Evolutionary conservation across 2,329 filamentous ascomycete species (phyloP).

Genomic region (Epichloe festucae): DNA sequence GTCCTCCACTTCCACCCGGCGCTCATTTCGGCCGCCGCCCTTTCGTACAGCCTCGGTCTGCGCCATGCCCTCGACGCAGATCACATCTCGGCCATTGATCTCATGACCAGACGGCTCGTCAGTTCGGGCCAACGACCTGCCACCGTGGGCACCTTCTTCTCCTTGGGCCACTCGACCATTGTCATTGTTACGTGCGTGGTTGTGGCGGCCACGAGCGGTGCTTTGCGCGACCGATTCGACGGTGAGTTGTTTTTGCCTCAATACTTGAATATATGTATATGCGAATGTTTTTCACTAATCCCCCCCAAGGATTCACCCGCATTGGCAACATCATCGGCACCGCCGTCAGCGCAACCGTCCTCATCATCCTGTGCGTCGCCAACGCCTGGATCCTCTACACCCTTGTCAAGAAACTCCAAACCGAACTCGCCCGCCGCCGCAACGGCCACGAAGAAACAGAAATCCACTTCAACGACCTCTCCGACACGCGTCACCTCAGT

Average conservation of each 20-base stretch:
- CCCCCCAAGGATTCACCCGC: conserved; percentile 43
- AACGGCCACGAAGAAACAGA: conserved; percentile 14
- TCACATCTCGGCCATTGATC: conserved; percentile 74
- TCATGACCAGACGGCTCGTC: conserved; percentile 83
- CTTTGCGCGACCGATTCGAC: conserved; percentile 68
- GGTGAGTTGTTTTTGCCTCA: conserved; percentile 11
- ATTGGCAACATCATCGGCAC: conserved; percentile 86
- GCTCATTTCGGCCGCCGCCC: conserved; percentile 66
- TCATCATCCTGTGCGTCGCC: conserved; percentile 69
- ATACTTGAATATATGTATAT: background rate
- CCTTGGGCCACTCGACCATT: conserved; percentile 84
- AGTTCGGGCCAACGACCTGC: conserved; percentile 76
- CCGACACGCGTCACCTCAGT: conserved; percentile 38
- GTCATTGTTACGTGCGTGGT: conserved; percentile 83
- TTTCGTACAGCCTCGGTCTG: conserved; percentile 80
- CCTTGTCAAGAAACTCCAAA: conserved; percentile 54
- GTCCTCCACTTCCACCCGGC: conserved; percentile 40
- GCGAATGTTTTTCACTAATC: background rate
- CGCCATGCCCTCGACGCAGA: conserved; percentile 97
- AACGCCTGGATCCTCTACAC: conserved; percentile 79
- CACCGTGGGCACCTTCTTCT: conserved; percentile 90
- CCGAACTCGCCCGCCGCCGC: conserved; percentile 34
- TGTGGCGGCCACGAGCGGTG: conserved; percentile 80
- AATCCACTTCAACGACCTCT: conserved; percentile 11
- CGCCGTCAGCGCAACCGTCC: conserved; percentile 68